Base-by-base conservation (phyloP, 1,284 basidiomycete species). In the Stereum hirsutum region DNA sequence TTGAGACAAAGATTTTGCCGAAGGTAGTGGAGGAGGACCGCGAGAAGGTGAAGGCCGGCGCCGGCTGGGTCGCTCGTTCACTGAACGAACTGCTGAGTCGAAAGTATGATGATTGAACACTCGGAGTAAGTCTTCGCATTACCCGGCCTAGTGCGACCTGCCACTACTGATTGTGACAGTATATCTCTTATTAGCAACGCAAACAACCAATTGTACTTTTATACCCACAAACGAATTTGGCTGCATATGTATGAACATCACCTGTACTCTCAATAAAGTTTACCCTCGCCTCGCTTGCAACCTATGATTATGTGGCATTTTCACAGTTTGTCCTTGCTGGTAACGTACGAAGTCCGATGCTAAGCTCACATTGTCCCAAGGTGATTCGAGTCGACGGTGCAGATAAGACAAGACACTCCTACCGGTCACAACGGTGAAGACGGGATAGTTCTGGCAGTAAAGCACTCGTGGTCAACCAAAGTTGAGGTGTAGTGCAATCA, bases 21-120 rank as follows among this genome's bases (percentile, higher is more conserved):
- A 74, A 68, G 49, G 66, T 80, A 23, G 51, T 54, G 6, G 54
- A 59, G 19, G 61, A 61, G 10, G 70, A 80, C 19, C 61, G 61
- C 44, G 65, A 65, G 51, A 61, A 47, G 47, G 66, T 68, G 27
- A 57, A 61, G 54, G 61, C 61, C 20, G 57, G 58, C 30, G 73
- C 75, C 3, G 62, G 58, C 20, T 57, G 64, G 33, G 69, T 74
- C 6, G 70, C 66, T 11, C 68, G 79, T 46, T 68, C 65, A 54
- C 58, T 83, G 48, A 80, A 75, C 54, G 74, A 80, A 49, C 58
- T 82, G 24, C 76, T 75, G 71, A 74, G 74, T 54, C 74, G 66
- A 68, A 41, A 56, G 54, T 27, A 74, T 72, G 46, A 66, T 65
- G 45, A 65, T 54, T 48, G 41, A 44, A 38, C 36, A 46, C 51